A percentile compares a stretch with the other conserved stretches of the same genome.
phyloP scores from a whole-genome alignment of 208 protist genomes.

The Crithidia bombi region DNA sequence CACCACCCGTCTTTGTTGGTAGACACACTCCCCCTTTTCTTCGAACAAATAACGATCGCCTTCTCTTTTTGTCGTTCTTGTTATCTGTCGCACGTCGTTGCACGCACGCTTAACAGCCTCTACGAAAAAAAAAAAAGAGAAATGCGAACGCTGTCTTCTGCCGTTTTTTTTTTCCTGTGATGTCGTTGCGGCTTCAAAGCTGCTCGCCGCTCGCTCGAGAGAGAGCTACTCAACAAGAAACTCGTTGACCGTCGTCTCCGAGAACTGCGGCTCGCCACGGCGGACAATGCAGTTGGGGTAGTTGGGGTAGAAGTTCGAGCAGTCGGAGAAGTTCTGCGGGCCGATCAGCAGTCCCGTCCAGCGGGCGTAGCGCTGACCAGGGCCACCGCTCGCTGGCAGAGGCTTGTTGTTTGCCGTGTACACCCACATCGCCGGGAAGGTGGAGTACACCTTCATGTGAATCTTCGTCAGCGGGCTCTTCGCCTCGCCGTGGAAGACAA shows the following conservation, averaged over 20 bases:
- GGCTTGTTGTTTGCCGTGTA: constrained; percentile 74
- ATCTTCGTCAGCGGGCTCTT: constrained; percentile 58
- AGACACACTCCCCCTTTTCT: no score
- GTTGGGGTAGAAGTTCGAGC: constrained; percentile 39
- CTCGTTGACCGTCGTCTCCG: constrained; percentile 55
- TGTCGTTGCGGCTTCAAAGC: no score
- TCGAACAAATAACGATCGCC: no score
- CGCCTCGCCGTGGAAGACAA: constrained; percentile 51
- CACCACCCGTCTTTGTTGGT: no score
- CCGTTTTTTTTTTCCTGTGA: constrained; percentile 1
- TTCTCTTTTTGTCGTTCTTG: not conserved
- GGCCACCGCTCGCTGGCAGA: constrained; percentile 39
- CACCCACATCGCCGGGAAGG: constrained; percentile 65
- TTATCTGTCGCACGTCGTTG: no score
- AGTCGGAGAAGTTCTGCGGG: constrained; percentile 56
- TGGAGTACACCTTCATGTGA: constrained; percentile 63
- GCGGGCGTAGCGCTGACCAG: constrained; percentile 53
- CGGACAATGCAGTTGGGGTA: constrained; percentile 39
- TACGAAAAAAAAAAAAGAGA: constrained; percentile 7
- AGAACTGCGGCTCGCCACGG: constrained; percentile 47
- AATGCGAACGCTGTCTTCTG: not conserved
- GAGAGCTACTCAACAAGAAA: constrained; percentile 41
- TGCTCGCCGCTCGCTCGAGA: no score
- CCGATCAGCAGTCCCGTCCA: constrained; percentile 52
- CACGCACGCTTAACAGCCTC: not conserved